A percentile compares a stretch with the other conserved stretches of the same genome.
Evolutionary conservation across 108 stramenopile species (phyloP).

Genomic region (Stephanodiscus minutulus): DNA sequence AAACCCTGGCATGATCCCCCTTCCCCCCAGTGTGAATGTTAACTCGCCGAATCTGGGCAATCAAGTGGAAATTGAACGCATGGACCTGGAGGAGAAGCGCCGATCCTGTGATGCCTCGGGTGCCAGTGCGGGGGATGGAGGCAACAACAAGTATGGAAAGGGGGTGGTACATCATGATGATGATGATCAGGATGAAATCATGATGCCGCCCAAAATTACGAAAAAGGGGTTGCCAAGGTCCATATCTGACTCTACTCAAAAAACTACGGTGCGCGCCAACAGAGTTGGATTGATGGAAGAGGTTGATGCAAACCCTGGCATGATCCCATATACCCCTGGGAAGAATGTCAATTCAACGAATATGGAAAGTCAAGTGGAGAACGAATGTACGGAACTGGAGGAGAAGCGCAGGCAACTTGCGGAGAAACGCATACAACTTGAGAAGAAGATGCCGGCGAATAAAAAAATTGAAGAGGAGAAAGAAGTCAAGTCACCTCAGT

Average conservation of each 20-base stretch:
- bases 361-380: slow-evolving; percentile 2
- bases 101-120: not conserved
- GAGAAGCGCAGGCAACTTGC: slow-evolving; percentile 6
- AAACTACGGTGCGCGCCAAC: not conserved
- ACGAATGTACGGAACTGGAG: not conserved
- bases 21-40: not conserved
- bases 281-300: not conserved
- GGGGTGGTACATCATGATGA: not conserved
- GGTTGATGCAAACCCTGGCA: not conserved
- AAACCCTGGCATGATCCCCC: slow-evolving; percentile 8
- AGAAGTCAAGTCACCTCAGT: not conserved
- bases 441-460: not conserved
- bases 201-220: slow-evolving; percentile 3
- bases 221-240: not conserved
- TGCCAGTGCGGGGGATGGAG: slow-evolving; percentile 6
- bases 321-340: not conserved
- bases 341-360: not conserved
- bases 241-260: slow-evolving; percentile 9
- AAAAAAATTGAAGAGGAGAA: not conserved
- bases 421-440: not conserved
- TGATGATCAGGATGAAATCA: slow-evolving; percentile 7
- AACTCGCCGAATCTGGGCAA: not conserved
- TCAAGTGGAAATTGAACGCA: slow-evolving; percentile 2
- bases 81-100: not conserved
- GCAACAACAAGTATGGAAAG: not conserved